A percentile compares a stretch with the other conserved stretches of the same genome.
These are phyloP conservation scores for Papiliotrema terrestris DNA, from an alignment of 1,284 basidiomycete genomes.

Conservation along the genomic window DNA sequence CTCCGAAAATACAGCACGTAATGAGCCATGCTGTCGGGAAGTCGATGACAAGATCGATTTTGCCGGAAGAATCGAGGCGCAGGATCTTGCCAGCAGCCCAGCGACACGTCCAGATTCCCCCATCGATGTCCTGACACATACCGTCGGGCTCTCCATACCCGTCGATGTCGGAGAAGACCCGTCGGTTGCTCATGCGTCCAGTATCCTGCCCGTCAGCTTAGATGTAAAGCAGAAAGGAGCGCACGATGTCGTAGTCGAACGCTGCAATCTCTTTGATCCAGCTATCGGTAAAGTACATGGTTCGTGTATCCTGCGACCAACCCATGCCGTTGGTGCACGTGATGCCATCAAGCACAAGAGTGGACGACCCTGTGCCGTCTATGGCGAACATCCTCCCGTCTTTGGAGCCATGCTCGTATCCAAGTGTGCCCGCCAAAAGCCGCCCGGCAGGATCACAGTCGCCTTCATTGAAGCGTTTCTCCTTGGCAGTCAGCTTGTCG, in stretches of 20 bases:
- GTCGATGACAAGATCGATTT: slow-evolving; percentile 14
- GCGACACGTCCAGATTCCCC: slow-evolving; percentile 16
- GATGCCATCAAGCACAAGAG: slow-evolving; percentile 8
- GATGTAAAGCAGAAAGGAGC: neutral
- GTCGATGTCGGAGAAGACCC: slow-evolving; percentile 3
- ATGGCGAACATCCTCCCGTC: neutral
- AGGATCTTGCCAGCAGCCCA: slow-evolving; percentile 19
- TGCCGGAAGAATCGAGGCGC: slow-evolving; percentile 7
- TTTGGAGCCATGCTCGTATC: neutral
- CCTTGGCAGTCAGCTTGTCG: neutral
- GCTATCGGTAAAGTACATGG: slow-evolving; percentile 20
- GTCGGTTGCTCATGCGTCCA: slow-evolving; percentile 7
- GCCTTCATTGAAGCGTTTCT: slow-evolving; percentile 17
- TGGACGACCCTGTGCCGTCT: neutral
- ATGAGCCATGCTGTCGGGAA: slow-evolving; percentile 16
- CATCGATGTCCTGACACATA: slow-evolving; percentile 12
- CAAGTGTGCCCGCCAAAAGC: slow-evolving; percentile 15
- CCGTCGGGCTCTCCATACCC: slow-evolving; percentile 12
- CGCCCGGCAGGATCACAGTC: slow-evolving; percentile 15
- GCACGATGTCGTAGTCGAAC: slow-evolving; percentile 15
- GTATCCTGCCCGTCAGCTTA: neutral
- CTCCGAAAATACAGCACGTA: slow-evolving; percentile 25
- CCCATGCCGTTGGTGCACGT: slow-evolving; percentile 22
- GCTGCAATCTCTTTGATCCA: slow-evolving; percentile 9
- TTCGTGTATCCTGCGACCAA: slow-evolving; percentile 4